These are phyloP conservation scores for Talaromyces stipitatus DNA, from an alignment of 495 filamentous ascomycete species.

Conservation along the genomic window DNA sequence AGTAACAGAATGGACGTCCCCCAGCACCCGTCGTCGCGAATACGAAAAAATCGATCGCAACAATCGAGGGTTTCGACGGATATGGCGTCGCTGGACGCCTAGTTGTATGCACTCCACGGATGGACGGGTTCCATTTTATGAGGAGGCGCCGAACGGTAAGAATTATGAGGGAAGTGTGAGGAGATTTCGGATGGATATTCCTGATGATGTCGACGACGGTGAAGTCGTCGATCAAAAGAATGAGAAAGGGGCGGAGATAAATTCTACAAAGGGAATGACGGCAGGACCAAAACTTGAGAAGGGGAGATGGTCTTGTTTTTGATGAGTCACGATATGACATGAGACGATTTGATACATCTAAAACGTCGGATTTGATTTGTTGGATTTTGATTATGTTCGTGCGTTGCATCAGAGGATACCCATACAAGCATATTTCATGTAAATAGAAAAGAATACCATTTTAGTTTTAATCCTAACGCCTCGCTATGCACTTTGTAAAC, in stretches of 20 bases:
- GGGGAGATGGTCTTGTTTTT: constrained; percentile 7
- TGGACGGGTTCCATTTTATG: constrained; percentile 30
- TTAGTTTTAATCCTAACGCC: neutral
- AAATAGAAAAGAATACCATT: neutral
- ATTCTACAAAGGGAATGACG: neutral
- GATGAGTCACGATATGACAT: neutral
- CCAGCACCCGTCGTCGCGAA: constrained; percentile 37
- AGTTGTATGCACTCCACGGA: constrained; percentile 29
- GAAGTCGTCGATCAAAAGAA: neutral
- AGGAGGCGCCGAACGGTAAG: constrained; percentile 29
- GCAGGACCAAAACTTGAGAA: constrained; percentile 4
- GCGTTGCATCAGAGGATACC: neutral
- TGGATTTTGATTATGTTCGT: neutral
- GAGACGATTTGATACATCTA: neutral
- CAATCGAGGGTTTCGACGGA: constrained; percentile 35
- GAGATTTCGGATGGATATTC: constrained; percentile 42
- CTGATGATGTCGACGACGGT: constrained; percentile 18
- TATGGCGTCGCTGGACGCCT: constrained; percentile 37
- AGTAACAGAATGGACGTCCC: constrained; percentile 43
- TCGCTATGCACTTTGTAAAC: constrained; percentile 1
- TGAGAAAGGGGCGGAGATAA: neutral
- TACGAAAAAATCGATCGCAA: constrained; percentile 44
- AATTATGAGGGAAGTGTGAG: constrained; percentile 41
- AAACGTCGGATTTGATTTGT: neutral
- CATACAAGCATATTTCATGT: neutral